phyloP scores from a whole-genome alignment of 495 filamentous ascomycete species.

The Durotheca rogersii region DNA sequence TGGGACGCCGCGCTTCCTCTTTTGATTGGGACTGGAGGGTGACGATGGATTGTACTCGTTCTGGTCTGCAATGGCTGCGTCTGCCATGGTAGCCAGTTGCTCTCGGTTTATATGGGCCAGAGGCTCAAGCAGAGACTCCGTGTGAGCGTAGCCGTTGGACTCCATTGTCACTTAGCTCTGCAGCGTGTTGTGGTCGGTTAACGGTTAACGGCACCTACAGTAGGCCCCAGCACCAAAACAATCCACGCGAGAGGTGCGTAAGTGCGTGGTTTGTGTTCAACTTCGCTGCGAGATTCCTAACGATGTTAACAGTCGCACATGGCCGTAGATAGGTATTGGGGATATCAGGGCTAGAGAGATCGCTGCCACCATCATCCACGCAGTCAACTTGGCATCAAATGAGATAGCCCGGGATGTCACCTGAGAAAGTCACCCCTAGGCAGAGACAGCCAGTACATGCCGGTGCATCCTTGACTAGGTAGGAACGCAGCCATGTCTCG shows the following conservation, averaged over 20 bases:
- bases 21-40: constrained; percentile 42
- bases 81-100: constrained; percentile 43
- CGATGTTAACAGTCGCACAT: constrained; percentile 8
- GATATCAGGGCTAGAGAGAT: constrained; percentile 7
- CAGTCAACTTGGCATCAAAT: constrained; percentile 1
- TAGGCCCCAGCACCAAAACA: constrained; percentile 15
- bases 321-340: neutral
- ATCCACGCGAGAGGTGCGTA: constrained; percentile 12
- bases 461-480: no score
- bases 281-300: constrained; percentile 10
- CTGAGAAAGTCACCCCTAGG: neutral
- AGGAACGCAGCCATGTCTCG: no score
- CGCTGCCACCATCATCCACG: constrained; percentile 15
- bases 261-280: neutral
- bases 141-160: constrained; percentile 36
- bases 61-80: constrained; percentile 46
- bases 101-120: constrained; percentile 31
- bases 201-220: constrained; percentile 23
- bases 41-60: constrained; percentile 34
- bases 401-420: neutral
- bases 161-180: constrained; percentile 29
- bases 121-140: constrained; percentile 39
- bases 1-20: constrained; percentile 48
- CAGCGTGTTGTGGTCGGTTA: constrained; percentile 15
- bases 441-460: neutral